Base-by-base conservation (phyloP, 2,329 filamentous ascomycete genomes). In the Zymoseptoria passerinii region DNA sequence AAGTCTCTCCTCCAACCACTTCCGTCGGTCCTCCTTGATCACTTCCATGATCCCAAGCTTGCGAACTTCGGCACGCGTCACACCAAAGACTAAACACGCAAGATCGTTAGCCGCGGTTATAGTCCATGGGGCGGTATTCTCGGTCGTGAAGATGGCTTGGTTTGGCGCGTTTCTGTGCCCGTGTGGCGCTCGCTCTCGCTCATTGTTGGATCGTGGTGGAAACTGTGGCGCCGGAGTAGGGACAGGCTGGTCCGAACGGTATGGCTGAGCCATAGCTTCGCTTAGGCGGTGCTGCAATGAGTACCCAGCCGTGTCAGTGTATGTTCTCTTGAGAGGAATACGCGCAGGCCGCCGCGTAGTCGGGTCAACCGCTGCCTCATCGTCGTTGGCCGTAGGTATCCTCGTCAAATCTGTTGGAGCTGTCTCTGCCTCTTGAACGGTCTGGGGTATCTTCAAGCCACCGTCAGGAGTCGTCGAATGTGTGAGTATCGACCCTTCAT, bases 101-200 rank as follows among this genome's bases (percentile, higher is more conserved):
- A 99, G 80, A 71, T 99, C 94, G 71, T 99, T 99, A 53, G 94
- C 94, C 2, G 94, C 90, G 55, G 96, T 83, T 60, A 99, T 96
- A 0, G 92, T 99, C 89, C 91, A 99, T 2, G 92, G 94, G 8
- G 90, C 83, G 63, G 88, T 85, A 13, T 89, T 82, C 73, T 95
- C 90, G n/a, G 94, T 99, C 7, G 92, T 95, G 72, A 99, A 99
- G 58, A 99, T 96, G 55, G 94, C 94, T 73, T 99, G 94, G 4
- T 92, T 89, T 85, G 91, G 96, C 72, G 94, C 85, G 67, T 89
- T 94, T 58, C 90, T 88, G 74, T 96, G 92, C 8, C 88, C 88
- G 73, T 96, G 92, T n/a, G 78, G 77, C 44, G 75, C 76, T 48
- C 75, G 71, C 18, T 74, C 74, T 55, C 66, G 69, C 55, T 69